Evolutionary conservation across 805 yeast species (phyloP), one percentile per base, ranked within the genome.

Genomic region (Candida caryicola): DNA sequence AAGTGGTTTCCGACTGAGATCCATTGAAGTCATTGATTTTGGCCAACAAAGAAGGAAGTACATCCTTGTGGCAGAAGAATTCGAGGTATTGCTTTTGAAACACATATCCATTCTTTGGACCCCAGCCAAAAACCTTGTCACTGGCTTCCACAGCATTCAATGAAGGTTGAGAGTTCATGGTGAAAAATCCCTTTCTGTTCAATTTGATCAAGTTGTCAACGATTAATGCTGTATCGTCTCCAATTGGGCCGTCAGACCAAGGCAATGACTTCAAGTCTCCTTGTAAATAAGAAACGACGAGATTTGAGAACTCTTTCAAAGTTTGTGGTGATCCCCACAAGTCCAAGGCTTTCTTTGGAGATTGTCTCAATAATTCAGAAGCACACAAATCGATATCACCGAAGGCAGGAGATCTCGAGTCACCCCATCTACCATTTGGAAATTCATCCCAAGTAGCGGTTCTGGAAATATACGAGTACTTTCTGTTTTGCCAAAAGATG

Each of bases 371-470:
- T 54, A 89, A 69, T 17, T 83, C 81, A 25, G 88, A 77, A 15
- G 91, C 93, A 50, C 81, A 82, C 37, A 85, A 73, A 58, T 87
- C 96, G 41, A 89, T 73, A 47, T 86, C 95, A 53, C 95, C 96
- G 64, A 85, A 90, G 2, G 98, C 98, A 4, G 99, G 99, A 30
- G 98, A 93, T 43, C 95, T 74, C 3, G 97, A 86, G 60, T 93
- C 97, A 54, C 99, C 99, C 90, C 96, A 93, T 67, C 99, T 76
- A 44, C 99, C 99, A 62, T 91, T 93, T 36, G 99, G 99, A 57
- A 91, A 93, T 62, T 93, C 99, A 65, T 93, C 99, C 89, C 99
- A 93, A 40, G 84, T 82, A 17, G 93, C 79, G 6, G 97, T 91
- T 61, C 98, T 76, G 33, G 88, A 77, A 44, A 88, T 80, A 59